Percentiles rank a stretch among this genome's conserved stretches.
Evolutionary conservation across 495 filamentous ascomycete species (phyloP).

Genomic region (Venustampulla echinocandica): DNA sequence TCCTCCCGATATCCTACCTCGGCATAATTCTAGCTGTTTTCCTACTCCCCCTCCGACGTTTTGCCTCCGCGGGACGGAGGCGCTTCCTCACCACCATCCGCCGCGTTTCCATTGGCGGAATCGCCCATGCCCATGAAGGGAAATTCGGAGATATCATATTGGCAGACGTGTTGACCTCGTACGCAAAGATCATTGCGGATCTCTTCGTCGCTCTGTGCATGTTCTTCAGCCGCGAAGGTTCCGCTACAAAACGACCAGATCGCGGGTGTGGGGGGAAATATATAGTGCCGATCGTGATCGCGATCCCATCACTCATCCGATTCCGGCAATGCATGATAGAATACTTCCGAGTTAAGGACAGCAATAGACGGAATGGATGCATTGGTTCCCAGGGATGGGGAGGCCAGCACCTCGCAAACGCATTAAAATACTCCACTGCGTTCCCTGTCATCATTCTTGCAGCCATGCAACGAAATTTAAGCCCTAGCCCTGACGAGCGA

Average conservation of each 20-base stretch:
- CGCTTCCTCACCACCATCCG: constrained; percentile 64
- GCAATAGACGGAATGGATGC: constrained; percentile 28
- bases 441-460: constrained; percentile 84
- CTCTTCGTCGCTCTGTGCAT: constrained; percentile 84
- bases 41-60: constrained; percentile 59
- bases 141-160: constrained; percentile 91
- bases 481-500: constrained; percentile 29
- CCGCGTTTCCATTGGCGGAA: constrained; percentile 65
- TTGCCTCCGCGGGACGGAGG: constrained; percentile 63
- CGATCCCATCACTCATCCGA: constrained; percentile 74
- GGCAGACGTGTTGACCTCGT: constrained; percentile 91
- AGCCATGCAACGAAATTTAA: constrained; percentile 62
- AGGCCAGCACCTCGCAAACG: constrained; percentile 84
- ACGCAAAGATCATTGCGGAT: constrained; percentile 84
- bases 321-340: constrained; percentile 89
- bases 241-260: constrained; percentile 71
- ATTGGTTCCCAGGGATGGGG: constrained; percentile 47
- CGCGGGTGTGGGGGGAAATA: constrained; percentile 68
- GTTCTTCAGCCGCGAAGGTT: constrained; percentile 60
- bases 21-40: constrained; percentile 59
- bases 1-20: constrained; percentile 75
- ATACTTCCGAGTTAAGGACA: constrained; percentile 60
- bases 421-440: constrained; percentile 80
- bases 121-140: constrained; percentile 72
- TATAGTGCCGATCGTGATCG: constrained; percentile 71